A percentile compares a stretch with the other conserved stretches of the same genome.
Evolutionary conservation across 495 filamentous ascomycete genomes (phyloP).

Genomic region (Amorphotheca resinae): DNA sequence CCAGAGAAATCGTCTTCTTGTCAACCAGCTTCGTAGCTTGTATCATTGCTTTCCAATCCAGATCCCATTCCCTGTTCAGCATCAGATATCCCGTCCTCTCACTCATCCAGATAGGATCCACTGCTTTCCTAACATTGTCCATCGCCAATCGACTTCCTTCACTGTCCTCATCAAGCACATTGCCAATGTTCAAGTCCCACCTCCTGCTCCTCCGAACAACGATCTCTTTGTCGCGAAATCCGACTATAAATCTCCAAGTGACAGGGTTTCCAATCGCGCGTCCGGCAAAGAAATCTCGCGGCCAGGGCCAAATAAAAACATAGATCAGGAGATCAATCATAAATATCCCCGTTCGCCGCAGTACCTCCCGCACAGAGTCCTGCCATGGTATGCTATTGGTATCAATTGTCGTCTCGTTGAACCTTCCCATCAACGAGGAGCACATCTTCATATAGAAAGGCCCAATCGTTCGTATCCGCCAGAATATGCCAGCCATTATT

Average conservation of each 20-base stretch:
- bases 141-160: slow-evolving; percentile 20
- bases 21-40: slow-evolving; percentile 51
- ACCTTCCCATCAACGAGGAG: slow-evolving; percentile 44
- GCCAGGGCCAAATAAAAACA: slow-evolving; percentile 62
- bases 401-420: slow-evolving; percentile 45
- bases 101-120: slow-evolving; percentile 45
- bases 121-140: slow-evolving; percentile 33
- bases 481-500: slow-evolving; percentile 44
- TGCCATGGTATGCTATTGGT: slow-evolving; percentile 35
- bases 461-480: slow-evolving; percentile 45
- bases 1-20: slow-evolving; percentile 37
- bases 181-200: slow-evolving; percentile 33
- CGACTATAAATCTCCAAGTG: slow-evolving; percentile 54
- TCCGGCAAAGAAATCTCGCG: slow-evolving; percentile 52
- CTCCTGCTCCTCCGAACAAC: slow-evolving; percentile 57
- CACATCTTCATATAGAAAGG: slow-evolving; percentile 57
- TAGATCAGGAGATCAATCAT: slow-evolving; percentile 58
- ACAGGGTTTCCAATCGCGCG: slow-evolving; percentile 38
- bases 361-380: slow-evolving; percentile 35
- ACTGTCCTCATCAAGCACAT: slow-evolving; percentile 21
- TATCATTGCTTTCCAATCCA: slow-evolving; percentile 69
- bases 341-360: slow-evolving; percentile 45
- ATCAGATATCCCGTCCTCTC: slow-evolving; percentile 69
- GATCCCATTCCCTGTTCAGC: slow-evolving; percentile 66
- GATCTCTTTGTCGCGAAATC: slow-evolving; percentile 59